Base-by-base conservation (phyloP, 2,329 filamentous ascomycete genomes). In the Penicillium concentricum region DNA sequence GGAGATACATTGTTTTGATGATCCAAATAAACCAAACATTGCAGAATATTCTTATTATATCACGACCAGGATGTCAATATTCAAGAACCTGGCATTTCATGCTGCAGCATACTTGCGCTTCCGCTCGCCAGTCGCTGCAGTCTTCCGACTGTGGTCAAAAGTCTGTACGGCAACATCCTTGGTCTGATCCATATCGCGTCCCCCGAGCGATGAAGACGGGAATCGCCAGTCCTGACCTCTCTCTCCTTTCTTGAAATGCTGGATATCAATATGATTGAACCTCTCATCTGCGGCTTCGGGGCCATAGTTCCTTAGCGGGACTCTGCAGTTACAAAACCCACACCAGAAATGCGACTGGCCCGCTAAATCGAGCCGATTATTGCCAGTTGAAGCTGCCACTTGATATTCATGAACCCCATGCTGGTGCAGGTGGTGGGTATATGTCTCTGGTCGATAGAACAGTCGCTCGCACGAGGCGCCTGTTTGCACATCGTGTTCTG, bases 321-420 rank as follows among this genome's bases (percentile, higher is more conserved):
- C 75, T 20, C 86, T 78, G 18, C 74, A 66, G 16, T 75, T 67
- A 70, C 91, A 96, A 70, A 96, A 96, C 0, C 92, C 92, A 67
- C 92, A 96, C 92, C 92, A 96, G 73, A 91, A 96, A 6, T 82
- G 79, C 2, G 77, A 75, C 61, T 88, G 84, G 30, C 82, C 84
- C 57, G 88, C 87, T 15, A 83, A 79, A 0, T 88, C 88, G 28
- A 90, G 83, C 7, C 83, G 83, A 61, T 84, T 84, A 6, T 72
- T 76, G 28, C 82, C 79, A 2, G 85, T 66, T 5, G 66, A 60
- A 24, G 66, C 56, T 5, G 60, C 59, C 9, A 77, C 67, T 5
- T 69, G 52, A 0, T 70, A 63, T 2, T 68, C 49, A 75, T 68
- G 37, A 49, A 71, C 53, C 0, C 66, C 61, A 60, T 89, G 85